Evolutionary conservation across 2,329 filamentous ascomycete genomes (phyloP).

Genomic region (Aspergillus sp.): DNA sequence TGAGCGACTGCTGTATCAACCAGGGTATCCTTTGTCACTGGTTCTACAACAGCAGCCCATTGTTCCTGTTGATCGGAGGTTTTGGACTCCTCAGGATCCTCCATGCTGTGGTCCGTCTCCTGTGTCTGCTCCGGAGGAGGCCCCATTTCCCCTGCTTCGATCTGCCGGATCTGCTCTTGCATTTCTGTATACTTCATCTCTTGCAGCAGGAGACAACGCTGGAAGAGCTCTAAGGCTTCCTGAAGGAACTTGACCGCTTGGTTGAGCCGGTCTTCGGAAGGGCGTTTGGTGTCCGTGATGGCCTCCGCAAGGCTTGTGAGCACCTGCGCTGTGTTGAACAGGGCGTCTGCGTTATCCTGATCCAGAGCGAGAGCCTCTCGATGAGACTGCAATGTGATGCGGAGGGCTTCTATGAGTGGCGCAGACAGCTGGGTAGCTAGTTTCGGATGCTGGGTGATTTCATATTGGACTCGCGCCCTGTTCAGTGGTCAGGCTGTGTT

Average conservation of each 20-base stretch:
- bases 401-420: slow-evolving; percentile 53
- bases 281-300: slow-evolving; percentile 52
- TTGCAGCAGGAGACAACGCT: slow-evolving; percentile 55
- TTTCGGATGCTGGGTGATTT: slow-evolving; percentile 65
- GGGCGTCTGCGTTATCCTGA: slow-evolving; percentile 62
- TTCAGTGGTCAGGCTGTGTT: slow-evolving; percentile 11
- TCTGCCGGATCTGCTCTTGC: slow-evolving; percentile 42
- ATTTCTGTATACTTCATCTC: slow-evolving; percentile 48
- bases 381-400: slow-evolving; percentile 62
- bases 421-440: slow-evolving; percentile 58
- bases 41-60: slow-evolving; percentile 66
- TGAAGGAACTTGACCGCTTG: slow-evolving; percentile 55
- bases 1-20: slow-evolving; percentile 67
- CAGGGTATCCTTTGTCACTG: slow-evolving; percentile 62
- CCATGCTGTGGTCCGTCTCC: slow-evolving; percentile 8
- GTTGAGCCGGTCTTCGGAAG: slow-evolving; percentile 38
- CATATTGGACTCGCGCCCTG: slow-evolving; percentile 67
- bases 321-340: slow-evolving; percentile 72
- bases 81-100: slow-evolving; percentile 18
- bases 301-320: slow-evolving; percentile 64
- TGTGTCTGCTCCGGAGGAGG: slow-evolving; percentile 13
- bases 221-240: slow-evolving; percentile 61
- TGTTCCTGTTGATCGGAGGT: slow-evolving; percentile 47
- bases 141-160: slow-evolving; percentile 25
- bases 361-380: slow-evolving; percentile 59